A percentile compares a stretch with the other conserved stretches of the same genome.
Evolutionary conservation across 2,329 filamentous ascomycete genomes (phyloP).

Genomic region (Ascochyta fabae): DNA sequence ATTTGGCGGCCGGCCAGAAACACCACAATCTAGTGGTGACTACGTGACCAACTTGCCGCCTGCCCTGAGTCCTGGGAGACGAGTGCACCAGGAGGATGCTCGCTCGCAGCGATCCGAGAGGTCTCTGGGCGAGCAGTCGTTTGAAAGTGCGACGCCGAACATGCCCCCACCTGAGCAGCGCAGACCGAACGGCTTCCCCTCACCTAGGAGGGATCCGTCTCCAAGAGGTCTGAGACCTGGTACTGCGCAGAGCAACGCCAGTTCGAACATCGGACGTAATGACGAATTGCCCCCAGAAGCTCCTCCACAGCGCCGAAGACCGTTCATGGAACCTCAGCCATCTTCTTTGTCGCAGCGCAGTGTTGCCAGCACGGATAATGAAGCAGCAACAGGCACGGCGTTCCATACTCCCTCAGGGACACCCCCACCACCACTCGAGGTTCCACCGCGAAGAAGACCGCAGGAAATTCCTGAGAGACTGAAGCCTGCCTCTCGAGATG

Average conservation of each 20-base stretch:
- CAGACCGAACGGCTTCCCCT: conserved; percentile 39
- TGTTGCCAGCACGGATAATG: conserved; percentile 31
- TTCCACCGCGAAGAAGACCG: conserved; percentile 33
- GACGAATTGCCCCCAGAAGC: conserved; percentile 41
- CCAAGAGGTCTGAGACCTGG: conserved; percentile 44
- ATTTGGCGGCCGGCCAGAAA: conserved; percentile 40
- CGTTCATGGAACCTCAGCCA: conserved; percentile 66
- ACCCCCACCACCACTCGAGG: conserved; percentile 33
- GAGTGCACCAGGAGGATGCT: conserved; percentile 38
- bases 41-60: conserved; percentile 23
- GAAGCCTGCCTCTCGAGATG: conserved; percentile 17
- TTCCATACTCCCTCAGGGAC: conserved; percentile 35
- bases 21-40: conserved; percentile 37
- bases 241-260: conserved; percentile 46
- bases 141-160: conserved; percentile 29
- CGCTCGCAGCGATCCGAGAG: conserved; percentile 39
- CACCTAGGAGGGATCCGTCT: conserved; percentile 38
- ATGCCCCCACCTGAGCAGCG: conserved; percentile 35
- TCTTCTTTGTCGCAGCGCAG: conserved; percentile 37
- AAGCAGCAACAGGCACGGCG: conserved; percentile 25
- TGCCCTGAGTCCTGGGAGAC: conserved; percentile 36
- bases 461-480: conserved; percentile 41
- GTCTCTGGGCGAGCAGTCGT: conserved; percentile 36
- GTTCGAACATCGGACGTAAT: conserved; percentile 36
- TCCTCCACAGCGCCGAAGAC: conserved; percentile 67